These are phyloP conservation scores for Combretum micranthum DNA, from an alignment of 345 rosid genomes.

Conservation along the genomic window DNA sequence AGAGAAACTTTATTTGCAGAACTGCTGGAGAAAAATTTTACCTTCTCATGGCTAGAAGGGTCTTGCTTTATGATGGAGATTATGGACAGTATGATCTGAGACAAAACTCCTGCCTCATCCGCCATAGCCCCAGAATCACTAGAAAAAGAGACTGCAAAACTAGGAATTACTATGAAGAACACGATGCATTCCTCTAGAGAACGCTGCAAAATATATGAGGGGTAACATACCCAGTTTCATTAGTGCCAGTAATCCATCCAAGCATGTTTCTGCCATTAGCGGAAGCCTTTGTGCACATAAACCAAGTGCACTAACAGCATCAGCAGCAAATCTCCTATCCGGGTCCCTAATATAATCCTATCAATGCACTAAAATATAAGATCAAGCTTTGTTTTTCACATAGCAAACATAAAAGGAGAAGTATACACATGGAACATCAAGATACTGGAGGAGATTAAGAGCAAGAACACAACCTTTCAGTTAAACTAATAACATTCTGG, in stretches of 20 bases:
- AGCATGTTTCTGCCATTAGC: slow-evolving; percentile 53
- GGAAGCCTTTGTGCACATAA: slow-evolving; percentile 67
- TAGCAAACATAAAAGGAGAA: background rate
- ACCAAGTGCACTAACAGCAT: slow-evolving; percentile 81
- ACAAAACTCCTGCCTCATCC: slow-evolving; percentile 65
- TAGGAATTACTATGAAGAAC: slow-evolving; percentile 16
- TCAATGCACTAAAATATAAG: slow-evolving; percentile 28
- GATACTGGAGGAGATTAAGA: no score
- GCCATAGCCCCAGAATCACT: slow-evolving; percentile 32
- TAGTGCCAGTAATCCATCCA: slow-evolving; percentile 64
- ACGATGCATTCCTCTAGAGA: background rate
- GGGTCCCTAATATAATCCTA: slow-evolving; percentile 94
- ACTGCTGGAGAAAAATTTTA: slow-evolving; percentile 14
- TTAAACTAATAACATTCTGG: no score
- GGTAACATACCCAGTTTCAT: slow-evolving; percentile 56
- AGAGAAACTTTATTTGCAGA: no score
- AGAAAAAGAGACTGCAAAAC: slow-evolving; percentile 48
- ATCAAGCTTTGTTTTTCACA: slow-evolving; percentile 12
- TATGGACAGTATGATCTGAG: slow-evolving; percentile 71
- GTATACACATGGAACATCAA: background rate
- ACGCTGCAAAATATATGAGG: slow-evolving; percentile 5
- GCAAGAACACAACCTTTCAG: no score
- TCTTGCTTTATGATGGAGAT: slow-evolving; percentile 69
- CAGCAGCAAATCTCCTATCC: slow-evolving; percentile 82
- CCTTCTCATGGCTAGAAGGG: slow-evolving; percentile 78